Percentiles rank a stretch among this genome's conserved stretches.
These are phyloP conservation scores for Cercophora samala DNA, from an alignment of 495 filamentous ascomycete genomes.

Conservation along the genomic window DNA sequence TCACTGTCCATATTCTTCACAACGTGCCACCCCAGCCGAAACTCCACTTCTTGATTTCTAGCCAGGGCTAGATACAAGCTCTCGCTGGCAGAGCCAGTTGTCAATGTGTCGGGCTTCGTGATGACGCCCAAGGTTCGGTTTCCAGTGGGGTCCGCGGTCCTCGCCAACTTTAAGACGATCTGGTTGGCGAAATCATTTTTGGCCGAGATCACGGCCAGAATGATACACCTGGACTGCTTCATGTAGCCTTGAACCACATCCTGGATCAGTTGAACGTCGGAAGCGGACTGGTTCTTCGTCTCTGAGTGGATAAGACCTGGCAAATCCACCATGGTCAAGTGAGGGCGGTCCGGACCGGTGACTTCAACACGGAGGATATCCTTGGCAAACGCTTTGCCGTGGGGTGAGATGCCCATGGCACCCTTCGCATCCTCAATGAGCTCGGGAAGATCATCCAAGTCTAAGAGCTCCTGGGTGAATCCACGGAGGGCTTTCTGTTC, in stretches of 20 bases:
- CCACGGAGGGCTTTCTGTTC: slow-evolving; percentile 26
- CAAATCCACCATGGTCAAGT: slow-evolving; percentile 67
- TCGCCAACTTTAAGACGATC: slow-evolving; percentile 65
- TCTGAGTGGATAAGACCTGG: slow-evolving; percentile 60
- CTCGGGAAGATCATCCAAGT: slow-evolving; percentile 33
- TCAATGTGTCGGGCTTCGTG: slow-evolving; percentile 73
- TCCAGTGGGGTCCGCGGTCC: slow-evolving; percentile 70
- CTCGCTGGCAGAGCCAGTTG: slow-evolving; percentile 49
- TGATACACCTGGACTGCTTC: slow-evolving; percentile 54
- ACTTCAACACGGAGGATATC: slow-evolving; percentile 71
- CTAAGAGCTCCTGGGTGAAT: slow-evolving; percentile 29
- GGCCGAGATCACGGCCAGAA: slow-evolving; percentile 62
- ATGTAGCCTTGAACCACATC: slow-evolving; percentile 61
- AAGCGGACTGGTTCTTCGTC: slow-evolving; percentile 46
- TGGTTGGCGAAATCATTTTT: slow-evolving; percentile 62
- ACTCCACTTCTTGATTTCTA: slow-evolving; percentile 57
- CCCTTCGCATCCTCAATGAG: slow-evolving; percentile 51
- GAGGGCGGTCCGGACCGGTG: slow-evolving; percentile 58
- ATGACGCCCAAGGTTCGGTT: slow-evolving; percentile 78
- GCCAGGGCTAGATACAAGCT: slow-evolving; percentile 51
- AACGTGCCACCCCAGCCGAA: slow-evolving; percentile 70
- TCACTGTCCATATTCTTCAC: slow-evolving; percentile 60
- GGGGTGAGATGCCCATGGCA: slow-evolving; percentile 48
- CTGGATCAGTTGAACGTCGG: slow-evolving; percentile 51
- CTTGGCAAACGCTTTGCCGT: slow-evolving; percentile 51